Conservation (phyloP, 192 early-diverging fungal genomes). For the Dimargaris cristalligena region DNA sequence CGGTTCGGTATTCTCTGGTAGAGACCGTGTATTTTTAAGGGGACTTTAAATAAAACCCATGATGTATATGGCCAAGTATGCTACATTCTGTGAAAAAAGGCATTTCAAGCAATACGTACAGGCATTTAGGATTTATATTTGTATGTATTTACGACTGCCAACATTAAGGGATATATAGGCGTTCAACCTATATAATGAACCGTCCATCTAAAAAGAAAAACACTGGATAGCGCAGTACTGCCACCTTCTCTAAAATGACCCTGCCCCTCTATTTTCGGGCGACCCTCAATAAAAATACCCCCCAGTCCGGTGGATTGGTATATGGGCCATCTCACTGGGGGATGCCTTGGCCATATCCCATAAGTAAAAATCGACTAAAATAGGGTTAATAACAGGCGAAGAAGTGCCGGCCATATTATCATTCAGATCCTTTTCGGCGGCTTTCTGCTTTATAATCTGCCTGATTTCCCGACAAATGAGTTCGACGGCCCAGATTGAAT, state of each 20-base stretch:
- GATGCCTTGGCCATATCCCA: constrained; percentile 71
- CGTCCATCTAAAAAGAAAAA: background rate
- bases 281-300: constrained; percentile 36
- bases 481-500: constrained; percentile 70
- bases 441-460: constrained; percentile 11
- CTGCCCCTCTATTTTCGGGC: background rate
- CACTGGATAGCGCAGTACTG: background rate
- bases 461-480: constrained; percentile 28
- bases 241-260: background rate
- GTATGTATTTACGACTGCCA: background rate
- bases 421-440: background rate
- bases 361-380: constrained; percentile 74
- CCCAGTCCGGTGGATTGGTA: constrained; percentile 49
- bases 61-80: background rate
- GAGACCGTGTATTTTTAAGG: background rate
- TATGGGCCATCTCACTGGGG: constrained; percentile 29
- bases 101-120: background rate
- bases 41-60: background rate
- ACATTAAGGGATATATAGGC: background rate
- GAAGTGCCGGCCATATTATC: constrained; percentile 11
- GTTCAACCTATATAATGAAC: background rate
- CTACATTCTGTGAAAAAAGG: background rate
- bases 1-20: background rate
- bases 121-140: background rate
- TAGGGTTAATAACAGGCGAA: constrained; percentile 39